Conservation (phyloP, 345 rosid genomes). For the Arabis alpina region DNA sequence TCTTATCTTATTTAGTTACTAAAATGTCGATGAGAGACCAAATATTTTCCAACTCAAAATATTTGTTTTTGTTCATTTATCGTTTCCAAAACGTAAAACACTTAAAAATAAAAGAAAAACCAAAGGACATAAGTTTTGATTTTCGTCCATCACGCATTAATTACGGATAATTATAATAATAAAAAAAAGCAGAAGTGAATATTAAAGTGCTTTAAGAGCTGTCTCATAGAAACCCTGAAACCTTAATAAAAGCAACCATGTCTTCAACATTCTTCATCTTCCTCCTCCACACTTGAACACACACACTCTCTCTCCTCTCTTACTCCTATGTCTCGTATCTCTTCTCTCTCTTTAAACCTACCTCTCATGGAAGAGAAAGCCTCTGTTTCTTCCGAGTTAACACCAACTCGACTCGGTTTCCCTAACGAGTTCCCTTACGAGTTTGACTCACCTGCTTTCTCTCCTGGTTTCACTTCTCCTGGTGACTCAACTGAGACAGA, state of each 20-base stretch:
- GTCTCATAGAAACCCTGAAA: constrained; percentile 46
- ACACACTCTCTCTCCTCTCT: constrained; percentile 4
- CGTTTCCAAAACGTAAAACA: constrained; percentile 19
- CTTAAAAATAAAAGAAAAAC: constrained; percentile 14
- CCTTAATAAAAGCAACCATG: constrained; percentile 48
- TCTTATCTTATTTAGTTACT: too few relatives aligned
- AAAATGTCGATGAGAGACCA: too few relatives aligned
- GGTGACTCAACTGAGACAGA: constrained; percentile 60
- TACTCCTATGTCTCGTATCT: constrained; percentile 12
- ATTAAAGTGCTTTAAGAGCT: constrained; percentile 47
- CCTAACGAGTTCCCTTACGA: constrained; percentile 73
- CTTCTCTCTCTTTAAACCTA: constrained; percentile 2
- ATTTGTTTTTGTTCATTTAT: too few relatives aligned
- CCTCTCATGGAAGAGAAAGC: constrained; percentile 19
- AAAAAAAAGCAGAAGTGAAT: constrained; percentile 14
- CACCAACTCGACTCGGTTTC: constrained; percentile 45
- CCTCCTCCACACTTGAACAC: constrained; percentile 30
- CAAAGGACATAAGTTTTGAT: constrained; percentile 28
- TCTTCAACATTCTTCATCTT: constrained; percentile 44
- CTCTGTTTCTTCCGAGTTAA: constrained; percentile 10
- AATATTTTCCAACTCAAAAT: too few relatives aligned
- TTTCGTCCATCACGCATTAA: constrained; percentile 47
- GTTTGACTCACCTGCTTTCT: constrained; percentile 49
- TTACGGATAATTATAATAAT: constrained; percentile 22
- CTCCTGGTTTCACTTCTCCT: constrained; percentile 57